Conservation (phyloP, 768 basidiomycete genomes). For the Mycena galericulata region DNA sequence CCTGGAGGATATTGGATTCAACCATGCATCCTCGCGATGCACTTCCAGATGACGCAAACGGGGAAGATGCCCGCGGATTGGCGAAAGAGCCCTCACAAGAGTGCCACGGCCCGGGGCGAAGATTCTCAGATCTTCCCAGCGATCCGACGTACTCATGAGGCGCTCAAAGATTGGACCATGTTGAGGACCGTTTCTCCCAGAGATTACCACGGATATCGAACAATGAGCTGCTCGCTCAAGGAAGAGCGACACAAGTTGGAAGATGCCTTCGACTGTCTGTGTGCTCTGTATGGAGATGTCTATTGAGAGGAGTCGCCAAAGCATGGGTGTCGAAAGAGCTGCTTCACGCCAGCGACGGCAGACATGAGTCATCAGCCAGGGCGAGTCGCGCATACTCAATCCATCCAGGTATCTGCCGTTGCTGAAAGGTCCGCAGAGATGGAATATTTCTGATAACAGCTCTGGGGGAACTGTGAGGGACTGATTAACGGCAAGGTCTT, state of each 20-base stretch:
- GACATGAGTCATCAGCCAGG: slow-evolving; percentile 22
- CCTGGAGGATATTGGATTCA: too few relatives aligned
- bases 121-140: slow-evolving; percentile 17
- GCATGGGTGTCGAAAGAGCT: slow-evolving; percentile 1
- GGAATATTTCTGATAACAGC: slow-evolving; percentile 9
- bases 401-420: background rate
- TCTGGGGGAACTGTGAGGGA: slow-evolving; percentile 20
- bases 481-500: too few relatives aligned
- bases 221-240: slow-evolving; percentile 11
- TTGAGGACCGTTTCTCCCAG: background rate
- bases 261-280: background rate
- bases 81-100: background rate
- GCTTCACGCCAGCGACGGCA: slow-evolving; percentile 9
- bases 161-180: background rate
- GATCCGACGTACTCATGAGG: slow-evolving; percentile 6
- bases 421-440: background rate
- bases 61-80: background rate
- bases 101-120: background rate
- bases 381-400: background rate
- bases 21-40: background rate
- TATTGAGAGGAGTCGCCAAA: slow-evolving; percentile 15
- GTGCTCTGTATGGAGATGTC: background rate
- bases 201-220: background rate
- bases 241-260: background rate
- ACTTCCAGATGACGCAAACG: background rate